Evolutionary conservation across 768 basidiomycete species (phyloP).

Genomic region (Boletus eberwhitei): DNA sequence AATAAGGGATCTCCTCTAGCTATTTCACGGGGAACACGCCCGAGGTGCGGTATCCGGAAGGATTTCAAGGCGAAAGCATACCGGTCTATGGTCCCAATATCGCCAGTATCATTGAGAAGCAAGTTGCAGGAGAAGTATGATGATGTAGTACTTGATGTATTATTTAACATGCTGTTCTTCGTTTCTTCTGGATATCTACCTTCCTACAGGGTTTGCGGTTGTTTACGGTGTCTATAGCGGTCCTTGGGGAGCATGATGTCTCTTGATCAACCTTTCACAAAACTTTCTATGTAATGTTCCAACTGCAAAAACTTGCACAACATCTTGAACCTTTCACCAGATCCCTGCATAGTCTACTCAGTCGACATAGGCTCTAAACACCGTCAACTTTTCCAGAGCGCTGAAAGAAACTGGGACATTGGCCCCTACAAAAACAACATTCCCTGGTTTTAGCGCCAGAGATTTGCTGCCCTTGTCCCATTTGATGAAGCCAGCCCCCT

Average conservation of each 20-base stretch:
- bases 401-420: constrained; percentile 52
- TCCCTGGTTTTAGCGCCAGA: constrained; percentile 55
- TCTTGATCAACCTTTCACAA: background rate
- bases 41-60: constrained; percentile 68
- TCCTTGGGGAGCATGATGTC: background rate
- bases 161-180: background rate
- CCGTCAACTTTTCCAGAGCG: constrained; percentile 25
- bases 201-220: background rate
- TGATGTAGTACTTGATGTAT: background rate
- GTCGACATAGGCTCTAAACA: constrained; percentile 31
- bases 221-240: background rate
- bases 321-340: background rate
- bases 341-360: background rate
- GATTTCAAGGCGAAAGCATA: constrained; percentile 78
- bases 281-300: background rate
- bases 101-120: constrained; percentile 69
- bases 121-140: constrained; percentile 38
- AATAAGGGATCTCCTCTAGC: constrained; percentile 6
- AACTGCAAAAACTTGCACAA: background rate
- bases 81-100: constrained; percentile 67
- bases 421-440: constrained; percentile 82
- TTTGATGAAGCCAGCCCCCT: constrained; percentile 54
- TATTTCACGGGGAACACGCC: constrained; percentile 39
- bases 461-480: constrained; percentile 42
- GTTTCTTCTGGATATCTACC: background rate